These are phyloP conservation scores for Plasmodium gaboni DNA, from an alignment of 169 alveolate species.

Conservation along the genomic window DNA sequence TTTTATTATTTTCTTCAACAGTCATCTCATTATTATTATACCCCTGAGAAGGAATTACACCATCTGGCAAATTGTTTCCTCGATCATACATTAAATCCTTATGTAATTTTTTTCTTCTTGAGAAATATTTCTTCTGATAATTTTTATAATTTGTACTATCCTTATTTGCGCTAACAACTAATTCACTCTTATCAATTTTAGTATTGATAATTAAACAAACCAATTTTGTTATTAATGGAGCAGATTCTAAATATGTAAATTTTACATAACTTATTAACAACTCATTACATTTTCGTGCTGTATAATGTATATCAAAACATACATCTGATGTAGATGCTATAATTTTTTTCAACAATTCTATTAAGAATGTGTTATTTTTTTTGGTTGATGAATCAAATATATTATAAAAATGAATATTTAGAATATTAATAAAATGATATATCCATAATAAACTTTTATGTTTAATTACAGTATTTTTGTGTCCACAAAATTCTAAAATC, in stretches of 20 bases:
- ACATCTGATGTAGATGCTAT: slow-evolving; percentile 50
- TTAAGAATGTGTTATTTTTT: slow-evolving; percentile 43
- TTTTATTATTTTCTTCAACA: neutral
- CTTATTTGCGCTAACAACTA: neutral
- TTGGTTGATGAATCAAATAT: slow-evolving; percentile 17
- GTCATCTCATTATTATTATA: neutral
- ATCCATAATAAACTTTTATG: slow-evolving; percentile 69
- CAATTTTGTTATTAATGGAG: slow-evolving; percentile 26
- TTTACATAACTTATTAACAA: slow-evolving; percentile 43
- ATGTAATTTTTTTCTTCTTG: neutral
- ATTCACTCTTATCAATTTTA: slow-evolving; percentile 16
- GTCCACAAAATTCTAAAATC: slow-evolving; percentile 33
- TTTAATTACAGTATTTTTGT: slow-evolving; percentile 53
- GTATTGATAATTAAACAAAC: slow-evolving; percentile 38
- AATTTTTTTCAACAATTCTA: slow-evolving; percentile 33
- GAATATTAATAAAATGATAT: slow-evolving; percentile 68
- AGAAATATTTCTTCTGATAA: neutral
- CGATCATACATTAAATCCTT: too few species aligned
- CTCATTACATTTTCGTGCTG: slow-evolving; percentile 70
- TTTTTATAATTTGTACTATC: neutral
- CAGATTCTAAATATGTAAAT: slow-evolving; percentile 25
- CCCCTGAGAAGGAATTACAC: neutral
- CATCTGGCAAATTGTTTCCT: neutral
- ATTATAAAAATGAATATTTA: slow-evolving; percentile 73
- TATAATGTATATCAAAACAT: slow-evolving; percentile 66